A percentile compares a stretch with the other conserved stretches of the same genome.
These are phyloP conservation scores for Verticillium zaregamsianum DNA, from an alignment of 2,329 filamentous ascomycete species.

Conservation along the genomic window DNA sequence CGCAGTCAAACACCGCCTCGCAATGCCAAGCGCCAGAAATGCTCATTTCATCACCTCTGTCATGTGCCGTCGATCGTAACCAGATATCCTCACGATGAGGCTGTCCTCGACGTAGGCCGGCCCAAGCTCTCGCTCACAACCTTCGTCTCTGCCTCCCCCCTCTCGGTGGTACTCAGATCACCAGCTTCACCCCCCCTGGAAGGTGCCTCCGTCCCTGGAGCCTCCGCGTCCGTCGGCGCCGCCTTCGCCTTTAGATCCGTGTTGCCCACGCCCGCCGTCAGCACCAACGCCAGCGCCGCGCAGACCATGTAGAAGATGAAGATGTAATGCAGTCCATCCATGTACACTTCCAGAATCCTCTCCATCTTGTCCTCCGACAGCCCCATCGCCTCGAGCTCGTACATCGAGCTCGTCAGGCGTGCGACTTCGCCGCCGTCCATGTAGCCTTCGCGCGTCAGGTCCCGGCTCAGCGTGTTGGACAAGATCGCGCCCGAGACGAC, in stretches of 20 bases:
- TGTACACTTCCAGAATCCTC: conserved; percentile 20
- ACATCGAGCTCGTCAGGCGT: conserved; percentile 19
- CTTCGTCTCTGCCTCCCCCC: not conserved
- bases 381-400: conserved; percentile 14
- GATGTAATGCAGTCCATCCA: conserved; percentile 22
- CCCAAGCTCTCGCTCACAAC: not conserved
- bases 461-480: conserved; percentile 18
- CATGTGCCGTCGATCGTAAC: not conserved
- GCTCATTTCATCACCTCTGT: not conserved
- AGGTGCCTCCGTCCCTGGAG: not conserved
- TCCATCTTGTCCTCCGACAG: conserved; percentile 12
- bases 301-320: conserved; percentile 18
- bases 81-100: not conserved
- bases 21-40: not conserved
- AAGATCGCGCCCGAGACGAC: conserved; percentile 24
- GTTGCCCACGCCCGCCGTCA: conserved; percentile 17
- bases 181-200: not conserved
- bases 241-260: conserved; percentile 14
- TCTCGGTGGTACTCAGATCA: not conserved
- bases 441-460: conserved; percentile 5
- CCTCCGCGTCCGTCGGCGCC: not conserved
- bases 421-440: conserved; percentile 8
- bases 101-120: not conserved
- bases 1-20: no score
- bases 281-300: conserved; percentile 10